A percentile compares a stretch with the other conserved stretches of the same genome.
Evolutionary conservation across 1,284 basidiomycete genomes (phyloP).

Genomic region (Chiua sp.): DNA sequence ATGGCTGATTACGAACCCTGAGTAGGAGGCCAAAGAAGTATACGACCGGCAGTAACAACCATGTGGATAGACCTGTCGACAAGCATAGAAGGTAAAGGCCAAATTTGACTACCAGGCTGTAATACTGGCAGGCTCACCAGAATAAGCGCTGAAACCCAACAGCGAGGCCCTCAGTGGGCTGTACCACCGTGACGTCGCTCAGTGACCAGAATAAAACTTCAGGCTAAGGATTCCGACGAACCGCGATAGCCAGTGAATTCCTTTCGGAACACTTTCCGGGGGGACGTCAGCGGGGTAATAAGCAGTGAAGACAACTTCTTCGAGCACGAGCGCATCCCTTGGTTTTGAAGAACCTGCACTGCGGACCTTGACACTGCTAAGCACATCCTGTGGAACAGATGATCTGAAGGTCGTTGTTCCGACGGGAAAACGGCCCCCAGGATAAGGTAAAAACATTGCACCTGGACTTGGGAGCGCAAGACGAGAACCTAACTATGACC

Average conservation of each 20-base stretch:
- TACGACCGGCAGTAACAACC: slow-evolving; percentile 55
- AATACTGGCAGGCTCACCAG: slow-evolving; percentile 40
- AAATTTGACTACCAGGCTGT: not conserved
- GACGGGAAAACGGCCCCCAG: slow-evolving; percentile 54
- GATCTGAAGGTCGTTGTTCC: slow-evolving; percentile 59
- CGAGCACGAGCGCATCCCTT: slow-evolving; percentile 50
- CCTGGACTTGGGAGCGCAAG: not conserved
- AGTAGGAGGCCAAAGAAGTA: slow-evolving; percentile 55
- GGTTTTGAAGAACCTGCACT: slow-evolving; percentile 19
- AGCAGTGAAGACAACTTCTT: slow-evolving; percentile 63
- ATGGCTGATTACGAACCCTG: slow-evolving; percentile 36
- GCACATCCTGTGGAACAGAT: slow-evolving; percentile 42
- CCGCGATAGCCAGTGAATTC: slow-evolving; percentile 60
- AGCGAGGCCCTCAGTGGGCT: slow-evolving; percentile 51
- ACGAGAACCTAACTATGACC: not conserved
- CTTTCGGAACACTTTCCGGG: slow-evolving; percentile 37
- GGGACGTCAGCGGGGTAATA: slow-evolving; percentile 58
- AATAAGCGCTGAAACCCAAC: slow-evolving; percentile 50
- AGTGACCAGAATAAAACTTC: not conserved
- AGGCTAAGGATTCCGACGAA: slow-evolving; percentile 31
- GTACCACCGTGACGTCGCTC: not conserved
- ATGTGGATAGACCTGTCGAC: slow-evolving; percentile 41
- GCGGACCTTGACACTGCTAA: slow-evolving; percentile 48
- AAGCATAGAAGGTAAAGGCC: not conserved
- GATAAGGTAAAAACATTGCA: slow-evolving; percentile 45